These are phyloP conservation scores for Diplocarpon mali DNA, from an alignment of 2,329 filamentous ascomycete species.

Conservation along the genomic window DNA sequence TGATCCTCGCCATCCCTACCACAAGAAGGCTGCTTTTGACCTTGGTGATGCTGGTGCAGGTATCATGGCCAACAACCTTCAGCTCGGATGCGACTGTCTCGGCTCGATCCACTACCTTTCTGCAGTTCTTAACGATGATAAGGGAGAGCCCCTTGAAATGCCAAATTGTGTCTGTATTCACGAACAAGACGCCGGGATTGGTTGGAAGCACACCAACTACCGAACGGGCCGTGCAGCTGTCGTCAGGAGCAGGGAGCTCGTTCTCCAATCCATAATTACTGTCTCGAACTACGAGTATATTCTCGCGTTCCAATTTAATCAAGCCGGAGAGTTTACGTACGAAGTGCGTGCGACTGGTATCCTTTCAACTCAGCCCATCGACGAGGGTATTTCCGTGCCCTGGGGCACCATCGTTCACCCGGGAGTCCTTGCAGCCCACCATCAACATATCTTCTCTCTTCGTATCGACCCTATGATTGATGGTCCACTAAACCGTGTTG, in stretches of 20 bases:
- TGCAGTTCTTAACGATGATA: constrained; percentile 45
- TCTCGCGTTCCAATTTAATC: constrained; percentile 60
- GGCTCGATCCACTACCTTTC: constrained; percentile 59
- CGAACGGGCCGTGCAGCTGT: constrained; percentile 52
- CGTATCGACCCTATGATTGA: constrained; percentile 52
- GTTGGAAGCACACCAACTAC: constrained; percentile 63
- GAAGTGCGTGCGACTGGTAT: constrained; percentile 61
- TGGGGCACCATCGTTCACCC: constrained; percentile 61
- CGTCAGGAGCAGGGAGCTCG: constrained; percentile 51
- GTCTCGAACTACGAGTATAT: constrained; percentile 67
- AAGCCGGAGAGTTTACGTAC: constrained; percentile 55
- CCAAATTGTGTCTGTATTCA: constrained; percentile 61
- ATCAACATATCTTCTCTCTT: constrained; percentile 68
- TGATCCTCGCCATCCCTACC: constrained; percentile 55
- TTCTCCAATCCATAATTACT: constrained; percentile 60
- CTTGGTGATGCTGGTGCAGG: constrained; percentile 57
- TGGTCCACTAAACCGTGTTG: constrained; percentile 42
- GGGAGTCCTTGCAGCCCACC: constrained; percentile 56
- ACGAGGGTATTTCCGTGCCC: constrained; percentile 50
- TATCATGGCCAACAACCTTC: constrained; percentile 57
- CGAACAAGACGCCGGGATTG: constrained; percentile 56
- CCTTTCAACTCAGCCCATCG: constrained; percentile 55
- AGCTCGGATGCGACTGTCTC: constrained; percentile 60
- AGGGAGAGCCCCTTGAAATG: constrained; percentile 46
- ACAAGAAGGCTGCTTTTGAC: constrained; percentile 62